Base-by-base conservation (phyloP, 1,284 basidiomycete species). In the Apiotrichum montevideense region DNA sequence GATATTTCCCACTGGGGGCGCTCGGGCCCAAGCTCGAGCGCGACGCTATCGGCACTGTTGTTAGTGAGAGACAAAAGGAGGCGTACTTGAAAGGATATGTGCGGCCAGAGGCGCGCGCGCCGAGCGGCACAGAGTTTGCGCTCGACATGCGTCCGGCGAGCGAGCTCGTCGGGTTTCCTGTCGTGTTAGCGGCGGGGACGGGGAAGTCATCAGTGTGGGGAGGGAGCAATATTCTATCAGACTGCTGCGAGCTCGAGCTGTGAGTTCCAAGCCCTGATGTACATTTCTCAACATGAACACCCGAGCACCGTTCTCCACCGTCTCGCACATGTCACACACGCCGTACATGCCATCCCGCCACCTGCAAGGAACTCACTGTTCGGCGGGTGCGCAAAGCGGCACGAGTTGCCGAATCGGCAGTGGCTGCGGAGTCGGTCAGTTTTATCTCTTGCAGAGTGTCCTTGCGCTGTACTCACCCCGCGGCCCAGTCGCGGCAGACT, bases 1-100 rank as follows among this genome's bases (percentile, higher is more conserved):
- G 89, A 86, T 0, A 94, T 77, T n/a, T 86, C 85, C 87, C 88
- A 97, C 6, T 82, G 55, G 0, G 92, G 93, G 65, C 65, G 64
- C 47, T 75, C 74, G 2, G 62, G 58, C 6, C 54, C 43, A 1
- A 77, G 65, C 44, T 77, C 75, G 15, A 55, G 45, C 21, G 61
- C 54, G 43, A 77, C 54, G 2, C 65, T 66, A 14, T 71, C 68
- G 13, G 69, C 67, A 41, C 73, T 75, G 11, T 2, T 14, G 41
- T 15, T 42, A 15, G 41, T 14, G 41, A 15, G 41, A 42, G 6
- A 42, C 11, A 4, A 4, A 4, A 4, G 10, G 5, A 37, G n/a
- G 58, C 68, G 58, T 52, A 71, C 71, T 66, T 70, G 66, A 73
- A 73, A 49, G 67, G 64, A 43, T 70, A 72, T 29, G 29, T 29